Conservation (phyloP, 2,329 filamentous ascomycete species). For the Ophiognomonia clavigignenti-juglandacearum region DNA sequence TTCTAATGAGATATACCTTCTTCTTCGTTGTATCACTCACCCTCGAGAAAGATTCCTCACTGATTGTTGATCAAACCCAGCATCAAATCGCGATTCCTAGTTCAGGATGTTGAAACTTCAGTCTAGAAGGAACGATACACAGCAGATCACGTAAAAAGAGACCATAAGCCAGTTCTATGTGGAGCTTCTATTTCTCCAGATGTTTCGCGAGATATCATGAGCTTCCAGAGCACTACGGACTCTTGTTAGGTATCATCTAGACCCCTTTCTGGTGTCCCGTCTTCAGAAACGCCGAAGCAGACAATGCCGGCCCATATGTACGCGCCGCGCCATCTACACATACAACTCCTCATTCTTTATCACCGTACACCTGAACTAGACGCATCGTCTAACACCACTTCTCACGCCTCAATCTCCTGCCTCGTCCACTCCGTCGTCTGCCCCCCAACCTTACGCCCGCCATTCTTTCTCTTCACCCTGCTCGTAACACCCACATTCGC, state of each 20-base stretch:
- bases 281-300: not conserved
- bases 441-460: conserved; percentile 55
- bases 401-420: conserved; percentile 61
- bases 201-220: not conserved
- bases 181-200: not conserved
- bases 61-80: no score
- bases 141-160: no score
- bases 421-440: conserved; percentile 56
- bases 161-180: not conserved
- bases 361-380: not conserved
- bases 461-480: conserved; percentile 85
- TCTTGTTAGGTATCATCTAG: not conserved
- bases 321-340: not conserved
- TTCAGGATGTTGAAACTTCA: no score
- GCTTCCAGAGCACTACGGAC: not conserved
- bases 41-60: no score
- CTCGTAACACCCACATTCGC: conserved; percentile 85
- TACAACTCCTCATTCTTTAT: conserved; percentile 1
- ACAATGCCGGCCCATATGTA: not conserved
- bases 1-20: no score
- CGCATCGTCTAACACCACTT: not conserved
- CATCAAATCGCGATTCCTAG: no score
- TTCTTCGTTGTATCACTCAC: no score
- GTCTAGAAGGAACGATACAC: no score
- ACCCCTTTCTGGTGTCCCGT: not conserved